Evolutionary conservation across 306 rosid species (phyloP).

Genomic region (Trichosanthes truncata): DNA sequence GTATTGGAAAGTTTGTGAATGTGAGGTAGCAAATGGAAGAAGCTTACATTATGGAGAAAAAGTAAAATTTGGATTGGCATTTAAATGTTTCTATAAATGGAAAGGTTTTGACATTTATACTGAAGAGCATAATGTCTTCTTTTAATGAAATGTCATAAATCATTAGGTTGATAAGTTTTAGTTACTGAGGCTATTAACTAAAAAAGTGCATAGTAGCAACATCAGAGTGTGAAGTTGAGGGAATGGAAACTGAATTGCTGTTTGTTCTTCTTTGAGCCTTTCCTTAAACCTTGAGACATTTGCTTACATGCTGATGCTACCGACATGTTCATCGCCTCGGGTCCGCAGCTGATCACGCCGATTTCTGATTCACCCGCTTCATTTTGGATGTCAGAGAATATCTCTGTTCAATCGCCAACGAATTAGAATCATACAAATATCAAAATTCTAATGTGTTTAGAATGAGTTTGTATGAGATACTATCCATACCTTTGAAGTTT

Average conservation of each 20-base stretch:
- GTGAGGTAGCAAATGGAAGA: not conserved
- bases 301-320: constrained; percentile 43
- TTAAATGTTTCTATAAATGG: not conserved
- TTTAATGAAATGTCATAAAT: not conserved
- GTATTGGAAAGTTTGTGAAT: not conserved
- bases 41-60: not conserved
- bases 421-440: not conserved
- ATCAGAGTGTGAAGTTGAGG: constrained; percentile 70
- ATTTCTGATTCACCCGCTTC: constrained; percentile 38
- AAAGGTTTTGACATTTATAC: not conserved
- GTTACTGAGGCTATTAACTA: not conserved
- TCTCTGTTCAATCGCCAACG: constrained; percentile 33
- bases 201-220: not conserved
- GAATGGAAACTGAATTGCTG: constrained; percentile 53
- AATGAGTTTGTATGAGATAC: not conserved
- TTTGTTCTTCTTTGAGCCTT: constrained; percentile 28
- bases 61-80: not conserved
- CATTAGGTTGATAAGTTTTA: not conserved
- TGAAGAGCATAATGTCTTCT: not conserved
- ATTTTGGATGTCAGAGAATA: constrained; percentile 30
- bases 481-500: constrained; percentile 45
- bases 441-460: not conserved
- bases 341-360: constrained; percentile 79
- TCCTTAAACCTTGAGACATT: constrained; percentile 25
- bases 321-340: constrained; percentile 66